Conservation (phyloP, 495 filamentous ascomycete species). For the Neurospora africana region DNA sequence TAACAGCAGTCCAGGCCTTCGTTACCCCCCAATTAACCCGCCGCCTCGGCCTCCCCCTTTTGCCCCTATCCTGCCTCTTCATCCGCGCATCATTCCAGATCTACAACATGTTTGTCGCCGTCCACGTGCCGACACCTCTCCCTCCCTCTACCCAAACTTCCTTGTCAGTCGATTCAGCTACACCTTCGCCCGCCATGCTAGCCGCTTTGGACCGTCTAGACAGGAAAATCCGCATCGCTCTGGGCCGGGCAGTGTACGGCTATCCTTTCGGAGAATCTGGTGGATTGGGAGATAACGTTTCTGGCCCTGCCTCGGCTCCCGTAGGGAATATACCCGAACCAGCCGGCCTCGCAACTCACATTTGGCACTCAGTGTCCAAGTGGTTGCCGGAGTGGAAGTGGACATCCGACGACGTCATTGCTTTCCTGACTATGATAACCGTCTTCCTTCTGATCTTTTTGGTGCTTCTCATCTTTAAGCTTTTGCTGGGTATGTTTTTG, state of each 20-base stretch:
- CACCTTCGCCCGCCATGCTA: constrained; percentile 54
- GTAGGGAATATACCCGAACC: neutral
- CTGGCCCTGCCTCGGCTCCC: neutral
- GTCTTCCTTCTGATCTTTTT: constrained; percentile 71
- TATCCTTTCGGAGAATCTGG: constrained; percentile 18
- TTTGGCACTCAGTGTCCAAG: constrained; percentile 24
- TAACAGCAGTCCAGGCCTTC: constrained; percentile 52
- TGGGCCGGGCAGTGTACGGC: constrained; percentile 57
- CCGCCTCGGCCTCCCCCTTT: constrained; percentile 80
- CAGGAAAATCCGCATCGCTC: constrained; percentile 58
- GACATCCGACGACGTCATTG: constrained; percentile 57
- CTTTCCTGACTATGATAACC: constrained; percentile 60
- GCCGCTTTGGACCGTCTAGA: constrained; percentile 67
- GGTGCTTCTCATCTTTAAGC: constrained; percentile 67
- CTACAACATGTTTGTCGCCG: constrained; percentile 95
- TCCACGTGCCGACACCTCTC: constrained; percentile 63
- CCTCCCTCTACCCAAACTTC: constrained; percentile 60
- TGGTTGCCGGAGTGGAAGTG: constrained; percentile 1
- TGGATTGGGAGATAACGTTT: constrained; percentile 7
- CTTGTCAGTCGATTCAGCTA: constrained; percentile 40
- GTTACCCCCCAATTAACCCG: constrained; percentile 73
- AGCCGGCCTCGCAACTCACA: constrained; percentile 11
- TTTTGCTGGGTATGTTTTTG: constrained; percentile 74
- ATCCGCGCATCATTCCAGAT: constrained; percentile 91
- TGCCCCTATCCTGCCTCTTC: constrained; percentile 89